Evolutionary conservation across 305 asterid genomes (phyloP), one percentile per base, ranked within the genome.

Genomic region (Rubia tinctorum): DNA sequence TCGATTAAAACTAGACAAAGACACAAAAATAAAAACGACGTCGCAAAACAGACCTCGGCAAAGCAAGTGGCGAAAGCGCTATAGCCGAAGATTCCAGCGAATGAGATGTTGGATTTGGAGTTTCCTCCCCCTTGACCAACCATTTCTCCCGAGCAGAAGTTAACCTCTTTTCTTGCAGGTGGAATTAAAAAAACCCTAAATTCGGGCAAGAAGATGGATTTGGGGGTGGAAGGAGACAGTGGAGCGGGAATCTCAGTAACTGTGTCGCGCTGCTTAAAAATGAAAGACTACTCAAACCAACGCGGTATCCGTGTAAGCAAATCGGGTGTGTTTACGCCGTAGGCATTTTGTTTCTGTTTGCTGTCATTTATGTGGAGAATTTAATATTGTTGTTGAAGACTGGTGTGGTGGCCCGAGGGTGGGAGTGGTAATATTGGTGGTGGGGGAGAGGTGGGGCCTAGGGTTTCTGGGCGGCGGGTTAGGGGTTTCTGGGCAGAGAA

Each of bases 51-150:
- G 55, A 93, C 98, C 92, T 93, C 98, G 23, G 97, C 98, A 76
- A 89, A 84, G 81, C 91, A 89, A 76, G 98, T 95, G n/a, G 97
- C 96, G 60, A 93, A 93, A 73, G 98, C 97, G 77, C 98, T 91
- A 53, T 95, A 76, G 47, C 86, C 97, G 43, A 91, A 86, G 45
- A 88, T 91, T 77, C 95, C 97, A 68, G 93, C 91, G 68, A 93
- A 80, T 0, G 98, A 93, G 47, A 93, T 87, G 77, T 93, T 91
- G 71, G 96, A 87, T 81, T 86, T 87, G 61, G 84, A 63, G 61
- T 80, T 84, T 18, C 60, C 25, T 9, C 60, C 60, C 13, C 92
- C 89, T 77, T 88, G 97, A 82, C 82, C 95, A 88, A 84, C 90
- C 81, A 81, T 76, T 51, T 72, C 34, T 42, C 1, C n/a, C 11